Evolutionary conservation across 148 eudicot species (phyloP).

Genomic region (Diospyros lotus): DNA sequence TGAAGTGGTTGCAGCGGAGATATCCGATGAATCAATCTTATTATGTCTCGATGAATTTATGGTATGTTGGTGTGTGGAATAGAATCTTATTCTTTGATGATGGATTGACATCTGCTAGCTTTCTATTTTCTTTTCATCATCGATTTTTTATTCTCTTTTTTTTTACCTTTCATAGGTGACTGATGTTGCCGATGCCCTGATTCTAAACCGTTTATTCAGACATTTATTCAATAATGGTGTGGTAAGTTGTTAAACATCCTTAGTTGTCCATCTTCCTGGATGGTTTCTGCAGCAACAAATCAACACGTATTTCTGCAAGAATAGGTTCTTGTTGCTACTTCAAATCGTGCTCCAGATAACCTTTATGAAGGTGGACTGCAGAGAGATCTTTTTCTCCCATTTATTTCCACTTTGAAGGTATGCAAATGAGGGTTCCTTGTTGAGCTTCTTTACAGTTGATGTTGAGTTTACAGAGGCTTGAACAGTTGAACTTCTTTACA

Average conservation of each 20-base stretch:
- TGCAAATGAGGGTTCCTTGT: background rate
- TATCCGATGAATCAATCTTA: slow-evolving; percentile 80
- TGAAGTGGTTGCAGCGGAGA: slow-evolving; percentile 82
- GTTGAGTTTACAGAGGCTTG: background rate
- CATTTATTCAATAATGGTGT: slow-evolving; percentile 73
- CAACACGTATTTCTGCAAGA: slow-evolving; percentile 9
- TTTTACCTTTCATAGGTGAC: slow-evolving; percentile 45
- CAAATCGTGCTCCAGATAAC: slow-evolving; percentile 75
- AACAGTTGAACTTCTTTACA: background rate
- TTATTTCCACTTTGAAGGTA: slow-evolving; percentile 78
- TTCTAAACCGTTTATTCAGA: slow-evolving; percentile 73
- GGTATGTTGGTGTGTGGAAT: slow-evolving; percentile 20
- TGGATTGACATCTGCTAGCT: background rate
- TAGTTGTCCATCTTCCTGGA: background rate
- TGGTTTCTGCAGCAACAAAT: background rate
- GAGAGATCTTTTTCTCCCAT: slow-evolving; percentile 74
- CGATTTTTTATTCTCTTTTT: background rate
- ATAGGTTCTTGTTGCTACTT: slow-evolving; percentile 87
- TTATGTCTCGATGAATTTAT: slow-evolving; percentile 75
- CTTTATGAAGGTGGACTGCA: slow-evolving; percentile 80
- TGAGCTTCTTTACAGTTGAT: background rate
- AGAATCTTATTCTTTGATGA: background rate
- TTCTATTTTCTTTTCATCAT: slow-evolving; percentile 1
- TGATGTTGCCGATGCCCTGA: slow-evolving; percentile 93
- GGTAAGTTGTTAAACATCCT: slow-evolving; percentile 33